Evolutionary conservation across 106 monocot genomes (phyloP).

Genomic region (Gastrodia elata): DNA sequence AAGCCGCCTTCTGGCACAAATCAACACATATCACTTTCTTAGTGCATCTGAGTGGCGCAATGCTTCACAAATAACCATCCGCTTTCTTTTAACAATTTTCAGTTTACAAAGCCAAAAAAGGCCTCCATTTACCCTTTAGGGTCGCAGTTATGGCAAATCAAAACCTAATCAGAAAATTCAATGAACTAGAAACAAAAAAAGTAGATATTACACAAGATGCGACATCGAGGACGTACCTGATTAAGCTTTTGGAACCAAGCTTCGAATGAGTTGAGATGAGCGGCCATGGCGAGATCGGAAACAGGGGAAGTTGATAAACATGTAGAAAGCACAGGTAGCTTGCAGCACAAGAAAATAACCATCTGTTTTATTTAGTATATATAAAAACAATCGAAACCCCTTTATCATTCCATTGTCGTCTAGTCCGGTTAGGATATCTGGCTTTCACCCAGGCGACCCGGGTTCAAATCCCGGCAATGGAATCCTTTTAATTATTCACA

Average conservation of each 20-base stretch:
- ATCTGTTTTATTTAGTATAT: too few species aligned
- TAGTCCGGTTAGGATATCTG: conserved; percentile 97
- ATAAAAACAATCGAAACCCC: too few species aligned
- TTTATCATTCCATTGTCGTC: conserved; percentile 99
- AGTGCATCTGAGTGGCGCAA: not conserved
- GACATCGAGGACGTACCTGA: not conserved
- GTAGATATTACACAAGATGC: not conserved
- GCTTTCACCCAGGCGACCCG: conserved; percentile 99
- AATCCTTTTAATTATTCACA: too few species aligned
- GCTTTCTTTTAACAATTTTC: not conserved
- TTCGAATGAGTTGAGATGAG: not conserved
- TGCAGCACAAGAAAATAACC: too few species aligned
- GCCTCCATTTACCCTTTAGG: not conserved
- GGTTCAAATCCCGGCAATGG: conserved; percentile 99
- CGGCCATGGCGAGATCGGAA: not conserved
- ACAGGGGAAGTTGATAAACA: not conserved
- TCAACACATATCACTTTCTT: too few species aligned
- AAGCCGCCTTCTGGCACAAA: not conserved
- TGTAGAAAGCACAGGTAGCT: too few species aligned
- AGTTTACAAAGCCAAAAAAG: not conserved
- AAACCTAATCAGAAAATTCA: not conserved
- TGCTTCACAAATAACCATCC: not conserved
- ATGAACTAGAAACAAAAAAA: not conserved
- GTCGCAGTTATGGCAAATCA: not conserved
- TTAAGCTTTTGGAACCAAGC: not conserved